These are phyloP conservation scores for Geotrichum aggregatum DNA, from an alignment of 1,139 yeast species.

Conservation along the genomic window DNA sequence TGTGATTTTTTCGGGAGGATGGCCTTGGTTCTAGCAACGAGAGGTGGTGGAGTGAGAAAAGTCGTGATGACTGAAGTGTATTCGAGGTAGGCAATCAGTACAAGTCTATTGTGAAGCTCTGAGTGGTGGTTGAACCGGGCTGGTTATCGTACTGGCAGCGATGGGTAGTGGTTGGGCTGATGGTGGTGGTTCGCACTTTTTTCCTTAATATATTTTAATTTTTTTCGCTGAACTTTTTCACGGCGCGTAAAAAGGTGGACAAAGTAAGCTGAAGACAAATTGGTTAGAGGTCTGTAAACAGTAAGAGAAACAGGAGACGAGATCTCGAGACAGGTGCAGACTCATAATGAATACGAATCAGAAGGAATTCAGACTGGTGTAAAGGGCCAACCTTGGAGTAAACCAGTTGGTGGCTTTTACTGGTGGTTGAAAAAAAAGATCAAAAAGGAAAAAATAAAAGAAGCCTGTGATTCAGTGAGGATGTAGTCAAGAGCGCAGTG, in stretches of 20 bases:
- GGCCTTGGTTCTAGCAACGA: too few species aligned
- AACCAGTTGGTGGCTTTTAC: constrained; percentile 5
- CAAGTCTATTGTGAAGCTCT: too few species aligned
- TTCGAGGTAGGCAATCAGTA: too few species aligned
- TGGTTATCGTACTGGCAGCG: too few species aligned
- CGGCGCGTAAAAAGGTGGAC: constrained; percentile 8
- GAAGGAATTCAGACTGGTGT: neutral
- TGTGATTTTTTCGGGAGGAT: neutral
- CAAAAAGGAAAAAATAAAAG: neutral
- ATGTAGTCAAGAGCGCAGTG: neutral
- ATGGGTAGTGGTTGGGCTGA: neutral
- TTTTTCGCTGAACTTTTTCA: constrained; percentile 1
- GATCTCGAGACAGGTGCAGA: constrained; percentile 2
- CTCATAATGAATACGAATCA: constrained; percentile 5
- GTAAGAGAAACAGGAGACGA: neutral
- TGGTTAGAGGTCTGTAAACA: neutral
- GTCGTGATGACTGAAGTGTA: too few species aligned
- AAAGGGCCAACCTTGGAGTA: neutral
- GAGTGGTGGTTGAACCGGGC: too few species aligned
- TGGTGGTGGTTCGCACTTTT: neutral
- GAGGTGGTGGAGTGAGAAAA: too few species aligned
- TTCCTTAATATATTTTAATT: neutral
- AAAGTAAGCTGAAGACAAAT: neutral
- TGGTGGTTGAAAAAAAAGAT: constrained; percentile 8
- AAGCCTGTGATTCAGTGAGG: neutral